phyloP scores from a whole-genome alignment of 257 asterid species.

The Solanum etuberosum region DNA sequence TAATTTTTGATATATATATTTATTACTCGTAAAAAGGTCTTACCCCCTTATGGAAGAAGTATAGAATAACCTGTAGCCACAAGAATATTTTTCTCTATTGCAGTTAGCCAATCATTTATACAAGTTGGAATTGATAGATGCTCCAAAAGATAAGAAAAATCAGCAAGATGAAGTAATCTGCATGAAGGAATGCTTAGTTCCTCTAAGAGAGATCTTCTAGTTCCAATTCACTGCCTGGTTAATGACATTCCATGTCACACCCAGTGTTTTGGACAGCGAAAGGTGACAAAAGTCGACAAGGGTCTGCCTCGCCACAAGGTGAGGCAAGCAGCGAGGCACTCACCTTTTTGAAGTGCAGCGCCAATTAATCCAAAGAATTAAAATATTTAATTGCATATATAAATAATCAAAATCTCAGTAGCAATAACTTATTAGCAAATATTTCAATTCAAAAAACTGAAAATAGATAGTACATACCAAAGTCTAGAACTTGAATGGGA shows the following conservation, averaged over 20 bases:
- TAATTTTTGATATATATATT: neutral
- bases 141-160: neutral
- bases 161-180: neutral
- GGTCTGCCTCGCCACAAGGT: too few species aligned
- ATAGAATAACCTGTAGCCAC: neutral
- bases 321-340: too few species aligned
- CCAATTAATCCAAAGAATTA: too few species aligned
- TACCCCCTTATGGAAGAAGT: neutral
- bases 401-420: too few species aligned
- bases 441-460: too few species aligned
- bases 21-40: neutral
- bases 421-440: too few species aligned
- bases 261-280: too few species aligned
- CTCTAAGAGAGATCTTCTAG: neutral
- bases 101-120: neutral
- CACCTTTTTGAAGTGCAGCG: too few species aligned
- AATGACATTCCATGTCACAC: neutral
- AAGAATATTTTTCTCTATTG: neutral
- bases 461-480: too few species aligned
- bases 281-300: too few species aligned
- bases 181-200: neutral
- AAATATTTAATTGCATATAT: too few species aligned
- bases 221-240: neutral
- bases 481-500: too few species aligned
- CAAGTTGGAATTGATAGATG: neutral